These are phyloP conservation scores for Dipodascus albidus DNA, from an alignment of 805 yeast species.

Conservation along the genomic window DNA sequence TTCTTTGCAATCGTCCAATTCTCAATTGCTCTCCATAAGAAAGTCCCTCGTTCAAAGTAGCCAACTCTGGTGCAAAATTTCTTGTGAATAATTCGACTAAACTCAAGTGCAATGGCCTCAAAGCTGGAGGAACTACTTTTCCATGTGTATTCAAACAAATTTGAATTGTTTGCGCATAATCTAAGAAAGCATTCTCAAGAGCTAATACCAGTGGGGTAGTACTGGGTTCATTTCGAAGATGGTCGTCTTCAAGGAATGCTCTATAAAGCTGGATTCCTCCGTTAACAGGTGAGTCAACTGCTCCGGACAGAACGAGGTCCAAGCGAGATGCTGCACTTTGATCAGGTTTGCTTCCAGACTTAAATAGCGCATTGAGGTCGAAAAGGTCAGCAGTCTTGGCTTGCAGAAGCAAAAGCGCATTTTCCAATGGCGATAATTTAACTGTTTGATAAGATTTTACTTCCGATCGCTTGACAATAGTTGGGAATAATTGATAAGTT, in stretches of 20 bases:
- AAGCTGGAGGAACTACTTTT: constrained; percentile 42
- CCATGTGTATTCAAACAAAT: constrained; percentile 62
- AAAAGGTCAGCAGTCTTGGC: constrained; percentile 63
- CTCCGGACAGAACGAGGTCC: constrained; percentile 37
- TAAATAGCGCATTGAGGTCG: constrained; percentile 42
- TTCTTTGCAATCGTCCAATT: neutral
- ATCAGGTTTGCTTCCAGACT: constrained; percentile 29
- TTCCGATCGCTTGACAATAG: constrained; percentile 77
- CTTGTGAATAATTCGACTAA: constrained; percentile 50
- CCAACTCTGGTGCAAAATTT: constrained; percentile 62
- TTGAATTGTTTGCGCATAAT: constrained; percentile 51
- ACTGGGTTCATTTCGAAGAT: constrained; percentile 4
- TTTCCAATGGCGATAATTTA: constrained; percentile 69
- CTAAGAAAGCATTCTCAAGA: constrained; percentile 41
- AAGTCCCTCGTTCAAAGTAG: constrained; percentile 1
- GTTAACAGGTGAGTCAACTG: constrained; percentile 85
- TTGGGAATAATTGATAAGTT: constrained; percentile 69
- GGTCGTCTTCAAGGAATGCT: constrained; percentile 40
- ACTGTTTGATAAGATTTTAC: constrained; percentile 37
- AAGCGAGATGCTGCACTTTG: constrained; percentile 13
- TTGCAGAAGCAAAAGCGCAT: constrained; percentile 58
- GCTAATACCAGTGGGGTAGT: constrained; percentile 23
- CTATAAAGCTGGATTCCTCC: constrained; percentile 86
- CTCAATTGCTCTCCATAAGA: neutral
- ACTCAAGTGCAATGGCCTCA: constrained; percentile 54